Evolutionary conservation across 768 basidiomycete genomes (phyloP).

Genomic region (Suillus fuscotomentosus): DNA sequence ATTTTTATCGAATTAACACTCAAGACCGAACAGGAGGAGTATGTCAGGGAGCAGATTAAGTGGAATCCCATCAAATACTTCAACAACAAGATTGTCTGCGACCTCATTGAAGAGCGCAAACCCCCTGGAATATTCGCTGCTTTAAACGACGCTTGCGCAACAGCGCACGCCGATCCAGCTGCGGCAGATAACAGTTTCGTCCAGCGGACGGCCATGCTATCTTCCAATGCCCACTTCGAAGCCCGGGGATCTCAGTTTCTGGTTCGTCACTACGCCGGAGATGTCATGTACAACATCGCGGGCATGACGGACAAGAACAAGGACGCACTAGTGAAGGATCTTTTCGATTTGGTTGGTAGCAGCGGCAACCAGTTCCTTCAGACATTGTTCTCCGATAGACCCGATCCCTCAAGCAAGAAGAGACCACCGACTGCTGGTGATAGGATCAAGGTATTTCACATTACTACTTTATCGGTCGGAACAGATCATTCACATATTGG

Average conservation of each 20-base stretch:
- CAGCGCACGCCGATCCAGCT: slow-evolving; percentile 93
- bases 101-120: slow-evolving; percentile 93
- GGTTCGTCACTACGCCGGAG: slow-evolving; percentile 96
- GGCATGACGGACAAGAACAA: slow-evolving; percentile 99
- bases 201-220: slow-evolving; percentile 79
- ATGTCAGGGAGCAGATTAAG: slow-evolving; percentile 96
- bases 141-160: slow-evolving; percentile 98
- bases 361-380: slow-evolving; percentile 88
- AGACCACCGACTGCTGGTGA: slow-evolving; percentile 97
- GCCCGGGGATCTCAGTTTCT: slow-evolving; percentile 92
- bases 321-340: slow-evolving; percentile 92
- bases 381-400: slow-evolving; percentile 86
- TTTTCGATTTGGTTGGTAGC: slow-evolving; percentile 82
- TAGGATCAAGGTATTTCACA: slow-evolving; percentile 78
- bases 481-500: background rate
- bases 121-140: slow-evolving; percentile 98
- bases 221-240: slow-evolving; percentile 92
- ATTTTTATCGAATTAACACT: slow-evolving; percentile 99
- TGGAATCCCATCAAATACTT: slow-evolving; percentile 99
- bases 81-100: slow-evolving; percentile 98
- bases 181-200: slow-evolving; percentile 98
- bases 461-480: background rate
- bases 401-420: slow-evolving; percentile 97
- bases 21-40: slow-evolving; percentile 99
- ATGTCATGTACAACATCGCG: slow-evolving; percentile 95